phyloP scores from a whole-genome alignment of 2,329 filamentous ascomycete species.

The Xylaria sp. region DNA sequence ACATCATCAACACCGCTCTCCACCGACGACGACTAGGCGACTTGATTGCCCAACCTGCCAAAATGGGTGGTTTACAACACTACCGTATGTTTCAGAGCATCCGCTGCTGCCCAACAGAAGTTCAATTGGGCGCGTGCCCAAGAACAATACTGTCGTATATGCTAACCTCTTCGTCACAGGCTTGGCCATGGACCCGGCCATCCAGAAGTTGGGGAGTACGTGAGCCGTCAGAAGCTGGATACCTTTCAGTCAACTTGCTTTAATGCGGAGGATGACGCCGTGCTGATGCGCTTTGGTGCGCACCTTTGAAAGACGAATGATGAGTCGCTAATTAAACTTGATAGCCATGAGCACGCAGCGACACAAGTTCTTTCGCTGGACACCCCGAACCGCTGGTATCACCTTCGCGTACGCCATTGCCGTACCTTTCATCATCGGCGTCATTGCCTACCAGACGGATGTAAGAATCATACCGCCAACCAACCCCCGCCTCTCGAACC shows the following conservation, averaged over 20 bases:
- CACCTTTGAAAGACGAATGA: background rate
- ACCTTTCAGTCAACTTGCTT: background rate
- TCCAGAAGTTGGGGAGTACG: slow-evolving; percentile 54
- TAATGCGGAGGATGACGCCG: background rate
- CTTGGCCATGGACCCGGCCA: slow-evolving; percentile 54
- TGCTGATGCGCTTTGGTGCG: no score
- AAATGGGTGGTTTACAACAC: slow-evolving; percentile 53
- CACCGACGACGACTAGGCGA: slow-evolving; percentile 21
- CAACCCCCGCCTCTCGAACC: background rate
- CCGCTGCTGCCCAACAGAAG: background rate
- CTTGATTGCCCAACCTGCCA: slow-evolving; percentile 34
- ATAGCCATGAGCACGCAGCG: slow-evolving; percentile 83
- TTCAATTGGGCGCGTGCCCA: background rate
- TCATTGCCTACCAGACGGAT: slow-evolving; percentile 79
- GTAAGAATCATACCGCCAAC: slow-evolving; percentile 61
- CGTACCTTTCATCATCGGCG: slow-evolving; percentile 73
- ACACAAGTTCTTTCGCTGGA: slow-evolving; percentile 97
- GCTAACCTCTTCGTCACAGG: slow-evolving; percentile 46
- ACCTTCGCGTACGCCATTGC: slow-evolving; percentile 77
- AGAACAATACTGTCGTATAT: background rate
- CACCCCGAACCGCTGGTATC: slow-evolving; percentile 77
- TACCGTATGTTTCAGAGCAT: slow-evolving; percentile 44
- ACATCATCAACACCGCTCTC: slow-evolving; percentile 16
- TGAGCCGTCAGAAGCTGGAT: slow-evolving; percentile 18
- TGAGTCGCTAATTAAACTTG: background rate